A percentile compares a stretch with the other conserved stretches of the same genome.
phyloP scores from a whole-genome alignment of 2,329 filamentous ascomycete species.

The Claviceps lovelessii region DNA sequence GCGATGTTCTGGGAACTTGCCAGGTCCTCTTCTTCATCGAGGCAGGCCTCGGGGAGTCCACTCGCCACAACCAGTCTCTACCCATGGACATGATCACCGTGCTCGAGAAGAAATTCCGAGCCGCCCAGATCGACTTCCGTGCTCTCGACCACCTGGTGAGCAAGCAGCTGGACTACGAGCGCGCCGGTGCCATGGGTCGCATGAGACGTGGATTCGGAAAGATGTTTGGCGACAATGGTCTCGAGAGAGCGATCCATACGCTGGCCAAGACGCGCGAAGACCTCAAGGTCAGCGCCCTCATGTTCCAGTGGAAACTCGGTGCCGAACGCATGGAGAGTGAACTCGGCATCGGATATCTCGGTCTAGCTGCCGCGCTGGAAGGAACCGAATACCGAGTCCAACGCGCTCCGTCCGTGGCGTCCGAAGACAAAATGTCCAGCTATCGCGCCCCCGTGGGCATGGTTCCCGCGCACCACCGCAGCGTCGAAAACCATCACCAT shows the following conservation, averaged over 20 bases:
- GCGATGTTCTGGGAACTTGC: constrained; percentile 53
- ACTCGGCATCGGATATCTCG: constrained; percentile 52
- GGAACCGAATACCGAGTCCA: constrained; percentile 15
- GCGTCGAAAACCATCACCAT: constrained; percentile 4
- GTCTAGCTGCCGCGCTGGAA: constrained; percentile 49
- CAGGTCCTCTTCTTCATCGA: constrained; percentile 55
- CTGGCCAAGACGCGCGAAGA: constrained; percentile 45
- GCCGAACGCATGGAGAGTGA: constrained; percentile 43
- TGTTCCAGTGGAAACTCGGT: constrained; percentile 52
- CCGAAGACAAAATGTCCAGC: constrained; percentile 5
- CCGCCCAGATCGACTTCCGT: constrained; percentile 46
- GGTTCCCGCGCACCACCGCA: constrained; percentile 2
- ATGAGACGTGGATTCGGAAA: constrained; percentile 48
- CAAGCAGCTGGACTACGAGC: constrained; percentile 48
- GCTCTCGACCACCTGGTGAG: constrained; percentile 48
- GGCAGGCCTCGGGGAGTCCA: constrained; percentile 43
- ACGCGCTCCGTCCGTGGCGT: constrained; percentile 3
- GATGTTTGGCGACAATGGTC: constrained; percentile 47
- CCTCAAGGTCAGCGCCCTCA: constrained; percentile 47
- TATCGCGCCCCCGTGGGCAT: neutral
- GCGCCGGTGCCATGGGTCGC: constrained; percentile 43
- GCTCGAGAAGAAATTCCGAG: constrained; percentile 48
- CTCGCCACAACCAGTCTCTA: constrained; percentile 35
- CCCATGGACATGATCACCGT: constrained; percentile 48
- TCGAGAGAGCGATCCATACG: constrained; percentile 43